A percentile compares a stretch with the other conserved stretches of the same genome.
These are phyloP conservation scores for Coniella lustricola DNA, from an alignment of 2,329 filamentous ascomycete species.

Conservation along the genomic window DNA sequence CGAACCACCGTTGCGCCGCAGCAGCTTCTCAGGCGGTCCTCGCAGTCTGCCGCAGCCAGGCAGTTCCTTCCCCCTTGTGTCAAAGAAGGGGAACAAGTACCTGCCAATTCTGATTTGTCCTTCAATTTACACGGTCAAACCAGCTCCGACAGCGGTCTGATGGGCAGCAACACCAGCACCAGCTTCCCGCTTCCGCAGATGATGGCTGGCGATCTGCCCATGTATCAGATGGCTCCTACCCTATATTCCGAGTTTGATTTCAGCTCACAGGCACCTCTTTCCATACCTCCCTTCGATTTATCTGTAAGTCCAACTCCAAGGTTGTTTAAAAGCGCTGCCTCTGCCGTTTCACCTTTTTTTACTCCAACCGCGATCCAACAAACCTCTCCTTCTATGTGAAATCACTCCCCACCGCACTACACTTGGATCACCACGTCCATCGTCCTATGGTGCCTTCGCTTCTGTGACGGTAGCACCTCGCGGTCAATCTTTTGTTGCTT, in stretches of 20 bases:
- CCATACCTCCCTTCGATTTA: background rate
- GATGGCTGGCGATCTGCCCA: no score
- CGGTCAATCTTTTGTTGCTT: slow-evolving; percentile 24
- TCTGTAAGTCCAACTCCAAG: background rate
- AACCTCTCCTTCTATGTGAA: slow-evolving; percentile 1
- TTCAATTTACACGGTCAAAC: no score
- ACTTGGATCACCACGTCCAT: background rate
- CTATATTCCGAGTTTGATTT: background rate
- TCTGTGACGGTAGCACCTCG: slow-evolving; percentile 22
- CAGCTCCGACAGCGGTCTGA: no score
- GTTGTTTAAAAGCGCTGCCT: no score
- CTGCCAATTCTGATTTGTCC: no score
- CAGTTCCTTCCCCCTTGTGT: background rate
- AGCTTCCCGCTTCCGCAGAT: no score
- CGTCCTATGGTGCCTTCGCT: slow-evolving; percentile 20
- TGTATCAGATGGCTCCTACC: background rate
- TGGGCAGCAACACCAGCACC: no score
- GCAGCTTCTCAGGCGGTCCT: background rate
- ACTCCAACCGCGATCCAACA: background rate
- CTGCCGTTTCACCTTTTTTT: background rate
- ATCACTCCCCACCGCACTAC: background rate
- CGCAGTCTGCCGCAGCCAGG: background rate
- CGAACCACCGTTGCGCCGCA: background rate
- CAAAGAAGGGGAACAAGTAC: background rate
- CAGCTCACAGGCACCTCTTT: background rate